Conservation (phyloP, 176 grass and related monocot species). For the Juncus effusus region DNA sequence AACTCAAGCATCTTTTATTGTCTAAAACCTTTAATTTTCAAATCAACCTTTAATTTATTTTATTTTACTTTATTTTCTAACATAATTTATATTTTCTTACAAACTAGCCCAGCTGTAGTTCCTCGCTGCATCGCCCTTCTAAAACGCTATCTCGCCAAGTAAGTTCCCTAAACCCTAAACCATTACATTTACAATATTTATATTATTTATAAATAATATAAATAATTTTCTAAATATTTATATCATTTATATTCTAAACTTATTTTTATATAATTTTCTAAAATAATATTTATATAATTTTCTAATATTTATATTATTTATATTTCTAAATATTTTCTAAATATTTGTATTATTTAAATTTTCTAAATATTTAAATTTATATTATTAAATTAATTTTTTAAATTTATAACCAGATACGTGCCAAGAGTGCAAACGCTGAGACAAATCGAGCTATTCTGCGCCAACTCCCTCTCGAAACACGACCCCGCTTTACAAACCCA, state of each 20-base stretch:
- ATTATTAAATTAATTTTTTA: too few species aligned
- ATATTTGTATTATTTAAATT: conserved; percentile 3
- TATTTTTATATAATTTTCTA: not conserved
- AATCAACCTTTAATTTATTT: conserved; percentile 14
- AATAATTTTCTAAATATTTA: not conserved
- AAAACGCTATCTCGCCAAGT: conserved; percentile 94
- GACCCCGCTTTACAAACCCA: conserved; percentile 50
- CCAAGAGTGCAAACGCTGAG: conserved; percentile 79
- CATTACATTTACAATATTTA: too few species aligned
- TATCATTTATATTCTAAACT: conserved; percentile 5
- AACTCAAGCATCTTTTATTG: not conserved
- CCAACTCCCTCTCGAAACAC: conserved; percentile 74
- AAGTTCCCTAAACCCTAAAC: conserved; percentile 7
- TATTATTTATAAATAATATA: too few species aligned
- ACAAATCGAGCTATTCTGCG: conserved; percentile 92
- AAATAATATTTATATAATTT: too few species aligned
- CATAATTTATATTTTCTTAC: conserved; percentile 37
- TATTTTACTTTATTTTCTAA: conserved; percentile 10
- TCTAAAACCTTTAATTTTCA: conserved; percentile 21
- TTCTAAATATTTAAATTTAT: not conserved
- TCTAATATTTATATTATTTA: too few species aligned
- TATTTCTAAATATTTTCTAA: not conserved
- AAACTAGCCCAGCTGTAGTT: conserved; percentile 91
- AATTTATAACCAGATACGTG: conserved; percentile 49
- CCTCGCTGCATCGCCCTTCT: conserved; percentile 79